phyloP scores from a whole-genome alignment of 352 stramenopile species.

The Peronospora belbahrii region DNA sequence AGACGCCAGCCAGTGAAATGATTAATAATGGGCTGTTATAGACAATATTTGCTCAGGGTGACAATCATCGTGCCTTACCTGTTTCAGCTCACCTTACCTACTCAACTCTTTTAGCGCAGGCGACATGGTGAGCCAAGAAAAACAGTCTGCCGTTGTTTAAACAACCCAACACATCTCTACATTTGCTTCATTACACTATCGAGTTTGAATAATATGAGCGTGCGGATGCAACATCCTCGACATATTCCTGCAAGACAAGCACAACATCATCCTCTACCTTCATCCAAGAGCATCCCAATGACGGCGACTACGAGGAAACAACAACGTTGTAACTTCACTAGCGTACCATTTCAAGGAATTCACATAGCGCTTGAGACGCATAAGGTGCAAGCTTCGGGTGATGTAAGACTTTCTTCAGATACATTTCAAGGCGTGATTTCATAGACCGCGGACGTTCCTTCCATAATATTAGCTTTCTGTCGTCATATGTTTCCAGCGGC shows the following conservation, averaged over 20 bases:
- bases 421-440: conserved; percentile 60
- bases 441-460: conserved; percentile 46
- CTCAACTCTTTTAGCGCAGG: too few relatives aligned
- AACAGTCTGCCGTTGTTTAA: neutral
- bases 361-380: conserved; percentile 50
- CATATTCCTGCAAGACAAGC: conserved; percentile 38
- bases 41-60: conserved; percentile 5
- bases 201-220: conserved; percentile 43
- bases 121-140: too few relatives aligned
- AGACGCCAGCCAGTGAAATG: conserved; percentile 7
- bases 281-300: neutral
- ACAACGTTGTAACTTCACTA: neutral
- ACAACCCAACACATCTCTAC: neutral
- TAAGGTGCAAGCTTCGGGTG: conserved; percentile 45
- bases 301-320: neutral
- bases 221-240: conserved; percentile 34
- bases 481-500: conserved; percentile 34
- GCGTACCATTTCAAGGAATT: conserved; percentile 66
- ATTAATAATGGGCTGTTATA: conserved; percentile 12
- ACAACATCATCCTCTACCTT: conserved; percentile 4
- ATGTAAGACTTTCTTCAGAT: conserved; percentile 45
- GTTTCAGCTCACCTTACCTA: neutral
- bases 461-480: conserved; percentile 49
- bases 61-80: neutral
- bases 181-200: conserved; percentile 20